Evolutionary conservation across 306 rosid genomes (phyloP).

Genomic region (Glycine soja): DNA sequence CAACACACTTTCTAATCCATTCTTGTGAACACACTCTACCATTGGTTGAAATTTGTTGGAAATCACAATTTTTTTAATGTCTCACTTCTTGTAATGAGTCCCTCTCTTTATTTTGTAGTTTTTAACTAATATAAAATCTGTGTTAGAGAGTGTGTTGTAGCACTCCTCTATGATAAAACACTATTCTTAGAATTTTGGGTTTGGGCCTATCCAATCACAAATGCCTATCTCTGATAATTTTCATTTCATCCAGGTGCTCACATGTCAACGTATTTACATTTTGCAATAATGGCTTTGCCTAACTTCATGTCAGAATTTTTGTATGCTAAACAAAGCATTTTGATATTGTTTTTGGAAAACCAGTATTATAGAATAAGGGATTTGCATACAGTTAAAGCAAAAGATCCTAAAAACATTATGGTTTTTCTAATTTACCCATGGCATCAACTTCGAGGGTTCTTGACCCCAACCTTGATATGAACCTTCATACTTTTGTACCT

Average conservation of each 20-base stretch:
- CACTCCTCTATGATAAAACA: too few relatives aligned
- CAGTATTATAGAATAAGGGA: not conserved
- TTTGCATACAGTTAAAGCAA: conserved; percentile 32
- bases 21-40: too few relatives aligned
- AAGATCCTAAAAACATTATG: conserved; percentile 23
- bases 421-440: conserved; percentile 72
- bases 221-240: not conserved
- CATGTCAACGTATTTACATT: not conserved
- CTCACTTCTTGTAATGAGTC: too few relatives aligned
- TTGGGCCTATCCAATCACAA: too few relatives aligned
- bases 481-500: conserved; percentile 84
- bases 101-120: too few relatives aligned
- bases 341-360: not conserved
- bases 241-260: not conserved
- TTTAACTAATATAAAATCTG: too few relatives aligned
- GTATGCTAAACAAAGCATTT: not conserved
- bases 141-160: too few relatives aligned
- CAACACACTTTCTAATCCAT: too few relatives aligned
- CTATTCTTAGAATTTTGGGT: too few relatives aligned
- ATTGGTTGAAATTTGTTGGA: too few relatives aligned
- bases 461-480: conserved; percentile 90
- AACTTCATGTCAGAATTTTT: conserved; percentile 13
- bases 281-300: not conserved
- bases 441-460: conserved; percentile 91
- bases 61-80: too few relatives aligned